Evolutionary conservation across 23 red algal genomes (phyloP).

Genomic region (Gracilariopsis chorda): DNA sequence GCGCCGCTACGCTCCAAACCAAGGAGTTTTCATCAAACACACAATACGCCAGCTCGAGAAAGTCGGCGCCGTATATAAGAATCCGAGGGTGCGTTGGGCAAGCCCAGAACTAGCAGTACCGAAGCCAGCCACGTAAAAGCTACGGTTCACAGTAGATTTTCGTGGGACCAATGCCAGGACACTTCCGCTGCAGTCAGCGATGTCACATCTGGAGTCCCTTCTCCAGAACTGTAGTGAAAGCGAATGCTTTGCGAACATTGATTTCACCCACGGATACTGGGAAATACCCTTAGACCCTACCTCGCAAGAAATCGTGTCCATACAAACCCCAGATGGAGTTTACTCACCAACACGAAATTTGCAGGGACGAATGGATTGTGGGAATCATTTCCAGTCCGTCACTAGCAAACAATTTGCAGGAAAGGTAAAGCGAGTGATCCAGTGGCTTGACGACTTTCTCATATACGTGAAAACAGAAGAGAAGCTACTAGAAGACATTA

Average conservation of each 20-base stretch:
- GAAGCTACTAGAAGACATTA: background rate
- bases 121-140: background rate
- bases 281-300: no score
- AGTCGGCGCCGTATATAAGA: background rate
- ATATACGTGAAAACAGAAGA: background rate
- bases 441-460: slow-evolving; percentile 16
- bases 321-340: no score
- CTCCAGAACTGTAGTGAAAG: background rate
- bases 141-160: slow-evolving; percentile 17
- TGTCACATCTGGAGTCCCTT: background rate
- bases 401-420: background rate
- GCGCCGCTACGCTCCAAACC: background rate
- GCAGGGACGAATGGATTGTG: background rate
- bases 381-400: slow-evolving; percentile 15
- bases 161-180: background rate
- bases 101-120: slow-evolving; percentile 21
- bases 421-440: background rate
- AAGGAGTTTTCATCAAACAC: background rate
- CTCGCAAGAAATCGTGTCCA: no score
- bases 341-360: no score
- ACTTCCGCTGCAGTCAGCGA: background rate
- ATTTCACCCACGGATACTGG: no score
- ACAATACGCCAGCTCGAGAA: background rate
- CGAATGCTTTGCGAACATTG: background rate
- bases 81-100: slow-evolving; percentile 5